Evolutionary conservation across 2,329 filamentous ascomycete genomes (phyloP).

Genomic region (Trichoderma sp.): DNA sequence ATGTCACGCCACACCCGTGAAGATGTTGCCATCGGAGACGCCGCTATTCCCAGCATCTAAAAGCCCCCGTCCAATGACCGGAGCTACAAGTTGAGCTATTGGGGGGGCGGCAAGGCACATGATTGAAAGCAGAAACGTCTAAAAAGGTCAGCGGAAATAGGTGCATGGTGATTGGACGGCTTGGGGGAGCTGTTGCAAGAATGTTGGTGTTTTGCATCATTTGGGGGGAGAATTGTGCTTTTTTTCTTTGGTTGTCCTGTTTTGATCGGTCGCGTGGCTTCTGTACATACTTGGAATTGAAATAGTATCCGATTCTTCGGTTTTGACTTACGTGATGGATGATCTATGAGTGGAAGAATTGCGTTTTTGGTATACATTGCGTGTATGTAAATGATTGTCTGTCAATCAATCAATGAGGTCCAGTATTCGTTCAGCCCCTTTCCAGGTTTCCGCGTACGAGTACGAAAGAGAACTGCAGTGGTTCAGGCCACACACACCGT

Average conservation of each 20-base stretch:
- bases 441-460: not conserved
- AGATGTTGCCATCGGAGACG: not conserved
- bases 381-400: not conserved
- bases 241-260: not conserved
- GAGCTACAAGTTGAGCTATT: not conserved
- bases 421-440: not conserved
- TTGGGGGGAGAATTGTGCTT: not conserved
- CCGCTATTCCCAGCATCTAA: too few relatives aligned
- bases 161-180: slow-evolving; percentile 4
- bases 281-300: too few relatives aligned
- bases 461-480: not conserved
- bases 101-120: too few relatives aligned
- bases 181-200: too few relatives aligned
- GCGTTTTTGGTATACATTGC: too few relatives aligned
- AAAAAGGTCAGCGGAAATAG: slow-evolving; percentile 11
- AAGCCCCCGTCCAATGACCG: too few relatives aligned
- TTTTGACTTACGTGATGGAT: too few relatives aligned
- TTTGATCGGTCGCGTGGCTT: too few relatives aligned
- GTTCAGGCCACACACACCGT: not conserved
- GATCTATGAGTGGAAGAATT: too few relatives aligned
- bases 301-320: too few relatives aligned
- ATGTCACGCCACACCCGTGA: not conserved
- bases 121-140: not conserved
- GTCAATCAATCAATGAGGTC: too few relatives aligned
- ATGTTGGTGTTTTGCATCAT: slow-evolving; percentile 21